Conservation (phyloP, 1,284 basidiomycete species). For the Hypsizygus ulmarius region DNA sequence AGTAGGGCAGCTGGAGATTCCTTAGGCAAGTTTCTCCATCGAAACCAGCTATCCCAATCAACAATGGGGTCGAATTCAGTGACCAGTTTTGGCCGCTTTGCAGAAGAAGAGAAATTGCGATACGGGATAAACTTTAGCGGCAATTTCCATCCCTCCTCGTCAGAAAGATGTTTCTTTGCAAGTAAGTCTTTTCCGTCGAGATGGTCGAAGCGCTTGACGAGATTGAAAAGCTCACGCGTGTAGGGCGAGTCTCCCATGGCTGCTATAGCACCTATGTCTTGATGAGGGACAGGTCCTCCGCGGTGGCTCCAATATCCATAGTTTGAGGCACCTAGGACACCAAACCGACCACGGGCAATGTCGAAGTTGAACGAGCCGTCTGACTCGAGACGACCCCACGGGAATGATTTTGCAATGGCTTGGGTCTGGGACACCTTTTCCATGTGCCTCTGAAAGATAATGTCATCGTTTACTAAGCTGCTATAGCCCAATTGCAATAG, state of each 20-base stretch:
- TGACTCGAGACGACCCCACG: conserved; percentile 39
- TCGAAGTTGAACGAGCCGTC: conserved; percentile 37
- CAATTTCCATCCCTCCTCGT: conserved; percentile 38
- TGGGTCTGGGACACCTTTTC: conserved; percentile 27
- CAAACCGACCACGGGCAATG: conserved; percentile 35
- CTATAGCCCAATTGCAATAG: neutral
- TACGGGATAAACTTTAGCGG: conserved; percentile 33
- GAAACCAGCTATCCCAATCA: conserved; percentile 40
- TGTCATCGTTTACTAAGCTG: neutral
- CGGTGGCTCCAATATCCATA: conserved; percentile 38
- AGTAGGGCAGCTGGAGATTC: conserved; percentile 41
- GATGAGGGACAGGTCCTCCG: conserved; percentile 33
- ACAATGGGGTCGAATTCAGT: conserved; percentile 24
- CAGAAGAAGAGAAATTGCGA: conserved; percentile 27
- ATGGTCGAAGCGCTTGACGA: conserved; percentile 20
- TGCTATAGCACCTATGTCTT: conserved; percentile 15
- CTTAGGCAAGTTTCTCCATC: conserved; percentile 37
- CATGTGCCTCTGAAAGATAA: conserved; percentile 38
- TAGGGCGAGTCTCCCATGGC: neutral
- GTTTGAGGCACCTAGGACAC: conserved; percentile 35
- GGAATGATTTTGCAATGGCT: conserved; percentile 32
- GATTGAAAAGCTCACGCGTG: conserved; percentile 18
- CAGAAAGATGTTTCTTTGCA: conserved; percentile 26
- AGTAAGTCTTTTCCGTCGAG: conserved; percentile 32
- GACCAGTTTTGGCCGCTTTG: conserved; percentile 23